Conservation (phyloP, 495 filamentous ascomycete genomes). For the Jackrogersella multiformis region DNA sequence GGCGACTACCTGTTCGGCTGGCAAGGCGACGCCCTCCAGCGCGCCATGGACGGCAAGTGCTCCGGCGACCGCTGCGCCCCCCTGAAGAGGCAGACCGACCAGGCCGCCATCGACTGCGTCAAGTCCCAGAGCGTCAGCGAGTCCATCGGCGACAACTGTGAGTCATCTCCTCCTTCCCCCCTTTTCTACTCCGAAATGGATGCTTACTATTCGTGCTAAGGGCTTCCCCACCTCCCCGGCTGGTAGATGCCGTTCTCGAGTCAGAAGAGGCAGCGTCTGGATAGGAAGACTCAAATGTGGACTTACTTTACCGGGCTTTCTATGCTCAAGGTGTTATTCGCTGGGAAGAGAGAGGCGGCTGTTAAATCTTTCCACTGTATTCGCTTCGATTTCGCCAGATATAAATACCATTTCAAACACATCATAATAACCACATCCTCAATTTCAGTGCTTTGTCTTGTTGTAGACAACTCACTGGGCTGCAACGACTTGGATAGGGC, state of each 20-base stretch:
- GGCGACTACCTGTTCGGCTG: conserved; percentile 65
- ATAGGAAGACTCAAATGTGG: neutral
- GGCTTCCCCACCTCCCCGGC: conserved; percentile 39
- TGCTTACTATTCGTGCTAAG: conserved; percentile 29
- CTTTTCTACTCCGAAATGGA: neutral
- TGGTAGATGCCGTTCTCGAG: conserved; percentile 13
- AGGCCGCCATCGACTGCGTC: conserved; percentile 49
- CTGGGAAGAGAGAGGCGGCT: neutral
- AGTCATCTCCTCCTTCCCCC: conserved; percentile 2
- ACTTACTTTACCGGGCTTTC: neutral
- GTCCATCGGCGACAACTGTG: conserved; percentile 46
- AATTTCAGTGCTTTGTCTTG: no score
- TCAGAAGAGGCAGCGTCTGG: neutral
- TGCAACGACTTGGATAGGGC: no score
- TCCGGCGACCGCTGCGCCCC: conserved; percentile 52
- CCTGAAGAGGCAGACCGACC: conserved; percentile 49
- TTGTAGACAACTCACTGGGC: no score
- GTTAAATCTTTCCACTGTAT: conserved; percentile 4
- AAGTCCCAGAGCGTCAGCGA: conserved; percentile 49
- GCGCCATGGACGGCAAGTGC: conserved; percentile 60
- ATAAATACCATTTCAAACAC: conserved; percentile 8
- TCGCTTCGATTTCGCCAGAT: neutral
- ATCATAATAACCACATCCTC: neutral
- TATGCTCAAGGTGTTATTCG: neutral
- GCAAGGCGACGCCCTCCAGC: conserved; percentile 59